Evolutionary conservation across 75 land plant species (phyloP), one percentile per base, ranked within the genome.

Genomic region (Selaginella tamariscina): DNA sequence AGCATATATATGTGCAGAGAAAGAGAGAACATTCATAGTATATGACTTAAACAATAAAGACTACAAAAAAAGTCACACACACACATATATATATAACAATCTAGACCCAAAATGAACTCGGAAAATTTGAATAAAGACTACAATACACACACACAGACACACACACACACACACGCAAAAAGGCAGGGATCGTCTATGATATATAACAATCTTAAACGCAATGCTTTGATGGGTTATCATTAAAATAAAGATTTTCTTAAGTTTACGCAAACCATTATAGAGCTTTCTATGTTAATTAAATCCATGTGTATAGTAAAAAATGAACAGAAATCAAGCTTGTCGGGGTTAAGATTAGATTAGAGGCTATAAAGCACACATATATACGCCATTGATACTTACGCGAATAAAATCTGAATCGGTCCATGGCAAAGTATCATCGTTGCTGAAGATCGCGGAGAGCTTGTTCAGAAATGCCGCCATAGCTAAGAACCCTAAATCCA

Each of bases 401-500:
- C 79, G 78, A 56, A 87, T 74, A 75, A 87, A 74, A 64, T 84
- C 87, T 54, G 68, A 32, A 49, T 87, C 90, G 64, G 84, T 82
- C 90, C 90, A 87, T 2, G 90, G 90, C 32, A 87, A 67, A 33
- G 79, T 70, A 69, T 87, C 90, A 62, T 75, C 73, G 18, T 39
- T 67, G 27, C 70, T 67, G 28, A 73, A 73, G 24, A 73, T 64
- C 0, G 71, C 15, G 15, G 49, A 39, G 49, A 39, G 49, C 49
- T 39, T 39, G 49, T 39, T 39, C 11, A 39, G 15, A 39, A 39
- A 5, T 15, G 49, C 49, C 49, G 49, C 49, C 49, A 39, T 39
- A 5, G 49, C 49, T 39, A n/a, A n/a, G n/a, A n/a, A n/a, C n/a
- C n/a, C n/a, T n/a, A n/a, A n/a, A n/a, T n/a, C n/a, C n/a, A n/a